Evolutionary conservation across 257 asterid species (phyloP).

Genomic region (Cruciata laevipes): DNA sequence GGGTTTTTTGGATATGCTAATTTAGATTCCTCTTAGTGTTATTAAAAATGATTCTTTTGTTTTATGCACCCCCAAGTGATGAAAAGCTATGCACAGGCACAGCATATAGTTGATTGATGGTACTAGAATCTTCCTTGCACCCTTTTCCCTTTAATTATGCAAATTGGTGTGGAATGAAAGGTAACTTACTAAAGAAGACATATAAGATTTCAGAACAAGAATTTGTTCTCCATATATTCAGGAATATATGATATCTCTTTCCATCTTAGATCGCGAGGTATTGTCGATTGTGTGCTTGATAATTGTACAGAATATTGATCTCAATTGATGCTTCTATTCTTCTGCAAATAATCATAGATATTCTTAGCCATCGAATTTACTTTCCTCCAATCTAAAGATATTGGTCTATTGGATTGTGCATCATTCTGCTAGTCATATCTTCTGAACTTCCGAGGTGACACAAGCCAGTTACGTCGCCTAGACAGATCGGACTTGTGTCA

Average conservation of each 20-base stretch:
- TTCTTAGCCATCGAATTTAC: slow-evolving; percentile 14
- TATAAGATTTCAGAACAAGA: neutral
- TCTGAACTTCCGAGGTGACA: too few species aligned
- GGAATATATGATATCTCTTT: slow-evolving; percentile 12
- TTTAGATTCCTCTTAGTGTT: neutral
- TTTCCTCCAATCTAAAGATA: neutral
- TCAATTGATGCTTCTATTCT: slow-evolving; percentile 10
- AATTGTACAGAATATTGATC: slow-evolving; percentile 6
- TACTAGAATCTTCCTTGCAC: neutral
- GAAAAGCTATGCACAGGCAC: neutral
- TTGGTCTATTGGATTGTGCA: neutral
- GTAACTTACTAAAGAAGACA: slow-evolving; percentile 13
- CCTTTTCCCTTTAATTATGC: slow-evolving; percentile 5
- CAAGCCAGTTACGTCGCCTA: too few species aligned
- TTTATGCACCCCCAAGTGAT: too few species aligned
- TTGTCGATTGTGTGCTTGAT: slow-evolving; percentile 2
- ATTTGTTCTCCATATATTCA: neutral
- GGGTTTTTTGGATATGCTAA: neutral
- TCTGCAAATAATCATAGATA: neutral
- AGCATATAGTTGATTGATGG: neutral
- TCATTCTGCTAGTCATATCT: neutral
- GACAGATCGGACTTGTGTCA: too few species aligned
- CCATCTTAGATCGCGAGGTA: neutral
- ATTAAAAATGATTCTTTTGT: neutral
- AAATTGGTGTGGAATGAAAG: neutral